These are phyloP conservation scores for Podospora appendiculata DNA, from an alignment of 495 filamentous ascomycete genomes.

Conservation along the genomic window DNA sequence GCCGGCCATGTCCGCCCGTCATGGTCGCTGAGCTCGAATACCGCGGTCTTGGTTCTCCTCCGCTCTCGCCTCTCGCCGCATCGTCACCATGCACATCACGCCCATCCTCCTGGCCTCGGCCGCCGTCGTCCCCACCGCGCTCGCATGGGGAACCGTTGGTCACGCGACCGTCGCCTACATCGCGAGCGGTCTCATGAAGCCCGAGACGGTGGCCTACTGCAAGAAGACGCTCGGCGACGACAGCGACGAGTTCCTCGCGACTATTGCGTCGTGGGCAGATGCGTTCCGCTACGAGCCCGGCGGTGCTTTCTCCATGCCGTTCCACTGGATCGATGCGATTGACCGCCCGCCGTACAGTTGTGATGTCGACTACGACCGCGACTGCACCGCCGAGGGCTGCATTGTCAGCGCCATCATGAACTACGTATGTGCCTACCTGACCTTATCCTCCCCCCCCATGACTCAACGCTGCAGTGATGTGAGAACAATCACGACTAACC, in stretches of 20 bases:
- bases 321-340: slow-evolving; percentile 58
- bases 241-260: slow-evolving; percentile 46
- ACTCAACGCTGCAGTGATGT: too few species aligned
- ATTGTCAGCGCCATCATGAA: slow-evolving; percentile 55
- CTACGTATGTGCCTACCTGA: slow-evolving; percentile 30
- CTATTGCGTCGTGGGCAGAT: slow-evolving; percentile 57
- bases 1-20: too few species aligned
- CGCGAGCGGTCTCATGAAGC: slow-evolving; percentile 18
- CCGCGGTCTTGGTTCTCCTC: too few species aligned
- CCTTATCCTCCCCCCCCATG: not conserved
- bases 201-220: not conserved
- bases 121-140: not conserved
- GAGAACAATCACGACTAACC: not conserved
- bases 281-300: slow-evolving; percentile 45
- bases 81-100: not conserved
- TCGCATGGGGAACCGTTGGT: slow-evolving; percentile 51
- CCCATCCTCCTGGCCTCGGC: not conserved
- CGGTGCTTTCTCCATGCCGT: slow-evolving; percentile 45
- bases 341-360: slow-evolving; percentile 52
- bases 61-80: not conserved
- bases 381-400: slow-evolving; percentile 53
- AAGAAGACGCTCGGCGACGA: slow-evolving; percentile 42
- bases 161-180: slow-evolving; percentile 52
- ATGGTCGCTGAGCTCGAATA: too few species aligned
- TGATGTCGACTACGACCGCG: slow-evolving; percentile 46